Conservation (phyloP, 2,329 filamentous ascomycete genomes). For the Epichloe glyceriae region DNA sequence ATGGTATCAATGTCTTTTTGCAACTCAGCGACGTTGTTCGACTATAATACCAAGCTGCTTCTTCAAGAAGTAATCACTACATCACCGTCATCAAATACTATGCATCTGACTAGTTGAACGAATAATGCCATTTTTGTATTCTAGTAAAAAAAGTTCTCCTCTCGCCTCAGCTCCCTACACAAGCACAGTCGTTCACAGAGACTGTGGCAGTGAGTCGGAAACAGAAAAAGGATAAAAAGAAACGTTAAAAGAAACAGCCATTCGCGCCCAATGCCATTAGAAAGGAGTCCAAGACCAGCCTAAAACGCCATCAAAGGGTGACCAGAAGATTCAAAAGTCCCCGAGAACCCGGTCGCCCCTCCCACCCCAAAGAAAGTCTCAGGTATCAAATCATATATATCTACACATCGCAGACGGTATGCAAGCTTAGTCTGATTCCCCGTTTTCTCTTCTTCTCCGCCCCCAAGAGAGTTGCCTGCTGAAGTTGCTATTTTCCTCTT, state of each 20-base stretch:
- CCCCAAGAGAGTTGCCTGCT: not conserved
- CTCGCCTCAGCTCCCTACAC: not conserved
- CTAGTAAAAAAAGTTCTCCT: not conserved
- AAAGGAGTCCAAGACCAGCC: slow-evolving; percentile 13
- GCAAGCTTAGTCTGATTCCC: slow-evolving; percentile 4
- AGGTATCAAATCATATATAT: slow-evolving; percentile 19
- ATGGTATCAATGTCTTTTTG: too few relatives aligned
- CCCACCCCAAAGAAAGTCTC: slow-evolving; percentile 8
- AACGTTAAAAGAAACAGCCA: slow-evolving; percentile 11
- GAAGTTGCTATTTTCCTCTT: not conserved
- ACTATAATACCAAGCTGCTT: too few relatives aligned
- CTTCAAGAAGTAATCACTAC: not conserved
- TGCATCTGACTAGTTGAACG: not conserved
- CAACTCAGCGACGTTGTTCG: too few relatives aligned
- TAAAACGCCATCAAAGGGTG: slow-evolving; percentile 22
- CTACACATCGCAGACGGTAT: slow-evolving; percentile 10
- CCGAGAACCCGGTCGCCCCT: not conserved
- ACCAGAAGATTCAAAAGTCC: slow-evolving; percentile 9
- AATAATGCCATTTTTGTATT: not conserved
- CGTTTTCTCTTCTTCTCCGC: not conserved
- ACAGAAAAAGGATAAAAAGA: not conserved
- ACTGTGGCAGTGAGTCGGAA: not conserved
- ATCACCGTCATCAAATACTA: not conserved
- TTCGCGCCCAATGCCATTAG: slow-evolving; percentile 18
- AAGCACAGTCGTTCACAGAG: not conserved